Conservation (phyloP, 495 filamentous ascomycete species). For the Astrothelium subdiscretum region DNA sequence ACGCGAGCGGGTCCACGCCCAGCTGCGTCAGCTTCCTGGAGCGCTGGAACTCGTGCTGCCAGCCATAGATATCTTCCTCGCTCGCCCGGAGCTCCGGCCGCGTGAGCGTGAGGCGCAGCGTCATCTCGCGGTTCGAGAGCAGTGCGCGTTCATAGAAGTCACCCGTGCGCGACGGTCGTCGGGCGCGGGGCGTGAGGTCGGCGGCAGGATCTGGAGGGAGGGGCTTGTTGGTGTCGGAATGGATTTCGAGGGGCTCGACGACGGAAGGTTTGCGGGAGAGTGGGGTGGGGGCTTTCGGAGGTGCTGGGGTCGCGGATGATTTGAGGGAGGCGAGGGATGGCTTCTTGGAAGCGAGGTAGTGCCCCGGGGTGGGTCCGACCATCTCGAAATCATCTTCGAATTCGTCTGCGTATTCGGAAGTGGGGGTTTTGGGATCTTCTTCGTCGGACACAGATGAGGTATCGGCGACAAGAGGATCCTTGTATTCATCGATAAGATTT, state of each 20-base stretch:
- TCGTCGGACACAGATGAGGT: constrained; percentile 9
- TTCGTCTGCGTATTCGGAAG: neutral
- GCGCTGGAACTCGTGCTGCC: constrained; percentile 18
- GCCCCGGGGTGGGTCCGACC: neutral
- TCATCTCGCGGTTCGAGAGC: constrained; percentile 66
- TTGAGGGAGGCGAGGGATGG: neutral
- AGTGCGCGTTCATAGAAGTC: neutral
- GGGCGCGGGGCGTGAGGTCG: neutral
- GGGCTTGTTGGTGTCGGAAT: neutral
- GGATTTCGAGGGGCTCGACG: neutral
- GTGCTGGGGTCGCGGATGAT: neutral
- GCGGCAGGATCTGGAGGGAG: neutral
- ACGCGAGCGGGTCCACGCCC: constrained; percentile 40
- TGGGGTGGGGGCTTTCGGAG: neutral
- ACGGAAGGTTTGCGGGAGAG: neutral
- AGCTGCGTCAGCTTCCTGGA: neutral
- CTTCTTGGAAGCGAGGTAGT: neutral
- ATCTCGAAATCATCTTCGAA: neutral
- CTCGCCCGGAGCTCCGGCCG: constrained; percentile 68
- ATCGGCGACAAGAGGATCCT: constrained; percentile 1
- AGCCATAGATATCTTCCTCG: constrained; percentile 51
- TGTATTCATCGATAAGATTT: neutral
- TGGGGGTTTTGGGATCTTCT: constrained; percentile 1
- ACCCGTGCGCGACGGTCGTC: neutral
- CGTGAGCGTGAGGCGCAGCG: constrained; percentile 86